These are phyloP conservation scores for Aspergillus piperis DNA, from an alignment of 2,329 filamentous ascomycete species.

Conservation along the genomic window DNA sequence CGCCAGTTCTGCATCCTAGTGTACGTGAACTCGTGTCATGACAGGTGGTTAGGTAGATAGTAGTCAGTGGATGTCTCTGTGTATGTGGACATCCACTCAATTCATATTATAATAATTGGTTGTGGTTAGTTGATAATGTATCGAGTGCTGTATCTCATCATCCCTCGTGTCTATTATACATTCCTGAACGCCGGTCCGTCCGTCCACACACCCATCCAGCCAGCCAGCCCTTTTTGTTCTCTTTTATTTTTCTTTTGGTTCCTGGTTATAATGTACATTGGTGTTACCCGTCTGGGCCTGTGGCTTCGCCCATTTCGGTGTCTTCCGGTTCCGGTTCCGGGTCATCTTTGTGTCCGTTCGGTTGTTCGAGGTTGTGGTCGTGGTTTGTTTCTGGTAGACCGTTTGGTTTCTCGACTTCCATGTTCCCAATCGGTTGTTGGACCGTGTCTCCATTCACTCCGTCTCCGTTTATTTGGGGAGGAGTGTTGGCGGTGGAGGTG, in stretches of 20 bases:
- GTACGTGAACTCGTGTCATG: too few species aligned
- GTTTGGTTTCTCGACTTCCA: too few species aligned
- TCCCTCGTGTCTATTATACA: constrained; percentile 7
- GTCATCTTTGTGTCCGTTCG: neutral
- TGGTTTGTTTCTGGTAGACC: too few species aligned
- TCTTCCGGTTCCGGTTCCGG: neutral
- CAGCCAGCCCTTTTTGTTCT: neutral
- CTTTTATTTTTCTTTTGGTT: neutral
- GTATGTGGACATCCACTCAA: too few species aligned
- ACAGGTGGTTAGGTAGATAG: too few species aligned
- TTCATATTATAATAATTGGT: too few species aligned
- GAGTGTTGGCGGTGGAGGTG: neutral
- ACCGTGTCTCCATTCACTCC: too few species aligned
- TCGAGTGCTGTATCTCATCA: neutral
- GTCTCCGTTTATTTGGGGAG: too few species aligned
- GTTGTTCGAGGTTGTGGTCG: neutral
- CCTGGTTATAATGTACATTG: neutral
- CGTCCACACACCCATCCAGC: neutral
- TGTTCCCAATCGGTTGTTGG: too few species aligned
- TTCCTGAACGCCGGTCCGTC: neutral
- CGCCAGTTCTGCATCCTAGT: too few species aligned
- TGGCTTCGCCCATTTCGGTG: constrained; percentile 4
- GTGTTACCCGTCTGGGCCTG: neutral
- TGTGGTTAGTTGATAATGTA: neutral
- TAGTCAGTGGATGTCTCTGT: too few species aligned